phyloP scores from a whole-genome alignment of 1,284 basidiomycete species.

The Tylopilus sp. region DNA sequence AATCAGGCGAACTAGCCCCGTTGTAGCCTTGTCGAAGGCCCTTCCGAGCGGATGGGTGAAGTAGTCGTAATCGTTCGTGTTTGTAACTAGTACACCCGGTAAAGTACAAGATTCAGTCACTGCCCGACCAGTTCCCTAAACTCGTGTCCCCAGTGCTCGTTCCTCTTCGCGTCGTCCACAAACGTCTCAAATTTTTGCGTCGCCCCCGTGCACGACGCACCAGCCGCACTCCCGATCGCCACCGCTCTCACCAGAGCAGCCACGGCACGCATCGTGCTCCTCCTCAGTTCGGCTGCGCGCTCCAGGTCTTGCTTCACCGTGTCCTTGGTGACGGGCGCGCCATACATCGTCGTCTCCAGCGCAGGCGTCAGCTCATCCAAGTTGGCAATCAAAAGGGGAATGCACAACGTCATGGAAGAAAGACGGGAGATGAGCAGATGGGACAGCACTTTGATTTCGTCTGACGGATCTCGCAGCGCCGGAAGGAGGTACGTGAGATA shows the following conservation, averaged over 20 bases:
- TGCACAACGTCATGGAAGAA: slow-evolving; percentile 60
- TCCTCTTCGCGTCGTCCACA: slow-evolving; percentile 66
- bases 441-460: slow-evolving; percentile 96
- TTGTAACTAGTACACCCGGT: too few relatives aligned
- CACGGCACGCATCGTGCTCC: slow-evolving; percentile 82
- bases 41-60: slow-evolving; percentile 10
- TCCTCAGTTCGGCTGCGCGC: slow-evolving; percentile 87
- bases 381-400: slow-evolving; percentile 45
- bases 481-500: slow-evolving; percentile 81
- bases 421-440: slow-evolving; percentile 95
- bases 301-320: slow-evolving; percentile 98
- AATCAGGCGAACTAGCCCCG: neutral
- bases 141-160: slow-evolving; percentile 59
- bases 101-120: slow-evolving; percentile 6
- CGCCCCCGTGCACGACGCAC: slow-evolving; percentile 45
- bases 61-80: too few relatives aligned
- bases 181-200: slow-evolving; percentile 65
- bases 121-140: slow-evolving; percentile 54
- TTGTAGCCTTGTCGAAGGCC: slow-evolving; percentile 6
- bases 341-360: slow-evolving; percentile 89
- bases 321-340: slow-evolving; percentile 84
- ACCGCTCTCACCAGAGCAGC: slow-evolving; percentile 77
- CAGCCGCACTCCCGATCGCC: slow-evolving; percentile 49
- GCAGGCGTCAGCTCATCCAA: slow-evolving; percentile 84
- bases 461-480: slow-evolving; percentile 85